Conservation (phyloP, 164 flowering plant species). For the Vitis cinerea region DNA sequence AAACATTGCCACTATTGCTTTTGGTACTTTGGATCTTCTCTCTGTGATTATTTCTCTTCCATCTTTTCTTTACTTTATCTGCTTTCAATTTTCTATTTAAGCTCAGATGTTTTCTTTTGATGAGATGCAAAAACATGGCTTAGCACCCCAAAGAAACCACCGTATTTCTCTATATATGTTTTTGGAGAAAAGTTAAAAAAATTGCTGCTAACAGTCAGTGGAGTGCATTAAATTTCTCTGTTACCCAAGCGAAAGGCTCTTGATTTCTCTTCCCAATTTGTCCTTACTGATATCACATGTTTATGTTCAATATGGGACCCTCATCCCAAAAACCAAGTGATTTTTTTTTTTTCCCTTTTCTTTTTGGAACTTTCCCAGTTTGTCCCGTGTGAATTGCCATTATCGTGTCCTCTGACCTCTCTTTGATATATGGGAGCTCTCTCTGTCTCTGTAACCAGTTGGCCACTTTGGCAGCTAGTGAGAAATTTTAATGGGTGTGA, state of each 20-base stretch:
- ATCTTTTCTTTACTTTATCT: slow-evolving; percentile 9
- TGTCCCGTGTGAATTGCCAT: slow-evolving; percentile 1
- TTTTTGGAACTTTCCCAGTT: background rate
- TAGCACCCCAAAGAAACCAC: background rate
- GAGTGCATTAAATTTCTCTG: background rate
- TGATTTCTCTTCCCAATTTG: slow-evolving; percentile 21
- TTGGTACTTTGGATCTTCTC: slow-evolving; percentile 19
- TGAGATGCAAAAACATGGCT: slow-evolving; percentile 1
- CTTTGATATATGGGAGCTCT: background rate
- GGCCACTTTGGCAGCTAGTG: too few species aligned
- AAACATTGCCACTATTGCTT: slow-evolving; percentile 2
- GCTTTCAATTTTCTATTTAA: slow-evolving; percentile 13
- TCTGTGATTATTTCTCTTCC: slow-evolving; percentile 6
- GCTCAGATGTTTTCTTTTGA: slow-evolving; percentile 8
- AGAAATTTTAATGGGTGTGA: too few species aligned
- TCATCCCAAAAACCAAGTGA: slow-evolving; percentile 1
- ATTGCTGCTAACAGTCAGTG: slow-evolving; percentile 5
- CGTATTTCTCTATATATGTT: background rate
- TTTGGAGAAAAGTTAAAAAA: slow-evolving; percentile 1
- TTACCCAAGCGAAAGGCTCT: slow-evolving; percentile 8
- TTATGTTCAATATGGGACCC: background rate
- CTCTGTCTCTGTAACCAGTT: too few species aligned
- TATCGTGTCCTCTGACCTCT: background rate
- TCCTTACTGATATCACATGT: slow-evolving; percentile 13
- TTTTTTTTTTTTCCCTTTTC: background rate